These are phyloP conservation scores for Daldinia concentrica DNA, from an alignment of 495 filamentous ascomycete species.

Conservation along the genomic window DNA sequence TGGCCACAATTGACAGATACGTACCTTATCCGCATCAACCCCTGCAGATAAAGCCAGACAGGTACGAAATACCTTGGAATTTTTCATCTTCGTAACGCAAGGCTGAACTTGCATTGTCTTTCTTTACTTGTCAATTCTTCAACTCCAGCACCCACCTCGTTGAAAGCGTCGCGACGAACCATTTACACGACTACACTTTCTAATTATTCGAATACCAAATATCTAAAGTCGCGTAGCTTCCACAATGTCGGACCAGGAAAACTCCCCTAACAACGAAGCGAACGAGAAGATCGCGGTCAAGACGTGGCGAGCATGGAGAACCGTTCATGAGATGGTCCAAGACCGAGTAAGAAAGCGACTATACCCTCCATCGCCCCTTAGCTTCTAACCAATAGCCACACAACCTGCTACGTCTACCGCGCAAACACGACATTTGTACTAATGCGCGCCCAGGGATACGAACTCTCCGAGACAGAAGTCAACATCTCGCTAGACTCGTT, in stretches of 20 bases:
- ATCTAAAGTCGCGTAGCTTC: conserved; percentile 21
- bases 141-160: neutral
- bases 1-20: conserved; percentile 11
- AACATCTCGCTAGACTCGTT: conserved; percentile 82
- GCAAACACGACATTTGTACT: conserved; percentile 23
- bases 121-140: conserved; percentile 34
- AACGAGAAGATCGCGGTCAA: conserved; percentile 74
- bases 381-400: neutral
- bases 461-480: conserved; percentile 88
- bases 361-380: neutral
- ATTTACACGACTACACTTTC: neutral
- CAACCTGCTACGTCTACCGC: neutral
- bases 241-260: conserved; percentile 65
- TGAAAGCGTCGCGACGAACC: conserved; percentile 8
- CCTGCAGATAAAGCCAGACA: conserved; percentile 25
- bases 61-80: conserved; percentile 36
- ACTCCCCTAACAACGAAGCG: conserved; percentile 52
- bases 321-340: conserved; percentile 85
- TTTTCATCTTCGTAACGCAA: conserved; percentile 41
- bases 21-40: conserved; percentile 27
- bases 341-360: conserved; percentile 69
- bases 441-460: conserved; percentile 76
- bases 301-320: conserved; percentile 89
- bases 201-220: neutral
- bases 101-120: conserved; percentile 38